A percentile compares a stretch with the other conserved stretches of the same genome.
phyloP scores from a whole-genome alignment of 257 asterid species.

The Primulina huaijiensis region DNA sequence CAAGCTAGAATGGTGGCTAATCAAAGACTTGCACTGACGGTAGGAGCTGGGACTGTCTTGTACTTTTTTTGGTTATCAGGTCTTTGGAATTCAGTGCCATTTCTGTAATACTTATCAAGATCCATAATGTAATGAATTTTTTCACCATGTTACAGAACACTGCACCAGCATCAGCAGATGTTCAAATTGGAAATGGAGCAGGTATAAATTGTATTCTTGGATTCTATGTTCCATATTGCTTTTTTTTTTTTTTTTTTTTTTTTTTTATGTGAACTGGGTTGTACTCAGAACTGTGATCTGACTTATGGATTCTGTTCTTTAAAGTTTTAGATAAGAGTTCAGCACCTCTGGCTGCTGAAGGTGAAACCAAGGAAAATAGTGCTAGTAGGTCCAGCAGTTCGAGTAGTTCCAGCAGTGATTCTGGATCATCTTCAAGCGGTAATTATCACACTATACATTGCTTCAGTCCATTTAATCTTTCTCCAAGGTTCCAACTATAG shows the following conservation, averaged over 20 bases:
- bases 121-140: background rate
- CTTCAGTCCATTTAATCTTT: background rate
- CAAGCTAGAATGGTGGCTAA: constrained; percentile 49
- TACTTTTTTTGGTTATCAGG: background rate
- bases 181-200: constrained; percentile 38
- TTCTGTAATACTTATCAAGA: background rate
- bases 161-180: constrained; percentile 27
- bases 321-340: constrained; percentile 42
- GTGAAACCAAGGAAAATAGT: constrained; percentile 42
- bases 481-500: background rate
- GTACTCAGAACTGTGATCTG: constrained; percentile 13
- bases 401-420: constrained; percentile 69
- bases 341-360: constrained; percentile 37
- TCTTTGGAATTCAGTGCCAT: background rate
- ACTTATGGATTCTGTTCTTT: constrained; percentile 5
- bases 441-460: constrained; percentile 19
- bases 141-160: constrained; percentile 43
- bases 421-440: constrained; percentile 90
- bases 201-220: constrained; percentile 29
- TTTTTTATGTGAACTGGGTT: background rate
- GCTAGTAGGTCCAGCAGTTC: constrained; percentile 62
- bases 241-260: too few species aligned
- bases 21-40: constrained; percentile 39
- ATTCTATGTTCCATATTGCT: background rate
- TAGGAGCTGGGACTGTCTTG: constrained; percentile 31